Evolutionary conservation across 192 early-diverging fungal species (phyloP), one percentile per base, ranked within the genome.

Genomic region (Piromyces finnis): DNA sequence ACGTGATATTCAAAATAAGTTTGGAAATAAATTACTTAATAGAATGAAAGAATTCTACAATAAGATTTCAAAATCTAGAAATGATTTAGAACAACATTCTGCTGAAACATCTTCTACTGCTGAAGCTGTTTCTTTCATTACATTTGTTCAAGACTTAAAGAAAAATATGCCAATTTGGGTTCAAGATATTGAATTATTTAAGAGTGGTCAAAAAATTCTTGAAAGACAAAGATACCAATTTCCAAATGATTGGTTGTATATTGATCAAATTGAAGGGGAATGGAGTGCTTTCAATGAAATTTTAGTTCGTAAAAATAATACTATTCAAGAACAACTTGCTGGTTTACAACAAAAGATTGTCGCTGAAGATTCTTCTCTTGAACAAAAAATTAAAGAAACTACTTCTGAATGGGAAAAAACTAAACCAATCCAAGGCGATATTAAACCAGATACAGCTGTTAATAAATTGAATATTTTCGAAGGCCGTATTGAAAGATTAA

Each of bases 251-350:
- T 99, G 97, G 97, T 84, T 98, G 68, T 94, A 96, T 84, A 87
- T 94, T 36, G 98, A 98, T 79, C 94, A 98, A 82, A 88, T 98
- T 22, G 96, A 96, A 68, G 96, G 97, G 83, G 98, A 98, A 85
- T 98, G 97, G 95, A 94, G 93, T 83, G 93, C 97, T 5, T 97
- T 99, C 80, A 95, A 93, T 83, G 94, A 98, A 86, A 97, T 99
- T 80, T 83, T 98, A 37, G 87, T 86, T 78, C 89, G 93, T 84
- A 98, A 98, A 90, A 93, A 94, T 83, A 91, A 92, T 79, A 89
- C 91, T 59, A 97, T 99, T 82, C 94, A 97, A 81, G 94, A 98
- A 79, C 98, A 99, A 84, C 92, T 96, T 84, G 94, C 94, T 77
- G 94, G 90, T 32, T 86, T 99, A 79, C 95, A 98, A 88, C 87